phyloP scores from a whole-genome alignment of 176 grass and related monocot genomes.

The Hordeum vulgare region DNA sequence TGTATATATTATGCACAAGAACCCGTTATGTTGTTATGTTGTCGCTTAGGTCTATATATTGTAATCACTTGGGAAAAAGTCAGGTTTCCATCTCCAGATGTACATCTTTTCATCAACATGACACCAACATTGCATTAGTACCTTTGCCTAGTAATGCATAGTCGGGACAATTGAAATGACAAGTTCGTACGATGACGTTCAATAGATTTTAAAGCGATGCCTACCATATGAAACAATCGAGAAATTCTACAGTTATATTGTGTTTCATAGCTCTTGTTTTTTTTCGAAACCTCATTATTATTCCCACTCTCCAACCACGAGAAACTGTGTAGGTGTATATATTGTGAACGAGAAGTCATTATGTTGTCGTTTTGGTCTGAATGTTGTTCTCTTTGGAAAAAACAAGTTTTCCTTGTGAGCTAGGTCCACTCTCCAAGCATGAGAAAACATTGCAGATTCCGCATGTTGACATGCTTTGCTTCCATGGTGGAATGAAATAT shows the following conservation, averaged over 20 bases:
- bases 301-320: too few species aligned
- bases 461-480: neutral
- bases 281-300: too few species aligned
- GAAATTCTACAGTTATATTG: neutral
- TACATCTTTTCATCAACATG: too few species aligned
- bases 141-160: neutral
- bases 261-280: neutral
- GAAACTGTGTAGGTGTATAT: too few species aligned
- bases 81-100: too few species aligned
- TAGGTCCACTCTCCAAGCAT: neutral
- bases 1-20: too few species aligned
- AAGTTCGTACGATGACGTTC: neutral
- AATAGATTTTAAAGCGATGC: neutral
- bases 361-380: too few species aligned
- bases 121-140: neutral
- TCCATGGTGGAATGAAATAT: too few species aligned
- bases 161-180: neutral
- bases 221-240: neutral
- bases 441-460: neutral
- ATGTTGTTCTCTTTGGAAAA: too few species aligned
- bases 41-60: too few species aligned
- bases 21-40: too few species aligned
- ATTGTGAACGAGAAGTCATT: too few species aligned
- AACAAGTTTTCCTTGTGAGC: neutral
- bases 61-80: neutral